phyloP scores from a whole-genome alignment of 768 basidiomycete species.

The Phylloporus scabripes region DNA sequence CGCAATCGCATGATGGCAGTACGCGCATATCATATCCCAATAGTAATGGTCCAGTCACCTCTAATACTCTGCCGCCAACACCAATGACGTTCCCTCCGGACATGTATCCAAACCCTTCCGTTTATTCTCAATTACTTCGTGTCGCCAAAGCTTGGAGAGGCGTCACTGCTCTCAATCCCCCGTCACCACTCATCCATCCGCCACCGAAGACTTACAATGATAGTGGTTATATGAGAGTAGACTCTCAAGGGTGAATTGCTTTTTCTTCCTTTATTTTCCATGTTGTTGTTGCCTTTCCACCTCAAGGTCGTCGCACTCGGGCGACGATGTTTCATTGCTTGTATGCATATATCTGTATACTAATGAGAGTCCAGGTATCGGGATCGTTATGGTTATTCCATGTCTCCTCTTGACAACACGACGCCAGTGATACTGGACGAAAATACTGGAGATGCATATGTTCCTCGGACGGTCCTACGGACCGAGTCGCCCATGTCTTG shows the following conservation, averaged over 20 bases:
- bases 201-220: constrained; percentile 24
- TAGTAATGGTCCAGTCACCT: constrained; percentile 1
- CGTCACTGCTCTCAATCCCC: constrained; percentile 48
- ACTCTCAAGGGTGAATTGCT: constrained; percentile 26
- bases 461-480: constrained; percentile 24
- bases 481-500: constrained; percentile 11
- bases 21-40: constrained; percentile 16
- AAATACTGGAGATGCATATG: constrained; percentile 14
- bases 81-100: constrained; percentile 37
- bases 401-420: constrained; percentile 27
- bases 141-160: constrained; percentile 65
- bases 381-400: constrained; percentile 26
- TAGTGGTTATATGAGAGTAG: constrained; percentile 17
- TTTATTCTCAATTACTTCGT: constrained; percentile 47
- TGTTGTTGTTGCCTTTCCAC: neutral
- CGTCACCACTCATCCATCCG: constrained; percentile 11
- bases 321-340: constrained; percentile 10
- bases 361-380: constrained; percentile 21
- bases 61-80: constrained; percentile 14
- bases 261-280: neutral
- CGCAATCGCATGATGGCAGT: constrained; percentile 13
- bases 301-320: constrained; percentile 10
- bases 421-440: constrained; percentile 34
- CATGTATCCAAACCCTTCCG: constrained; percentile 29
- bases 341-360: constrained; percentile 13